Percentiles rank a stretch among this genome's conserved stretches.
Evolutionary conservation across 2,329 filamentous ascomycete species (phyloP).

Genomic region (Neofusicoccum ribis): DNA sequence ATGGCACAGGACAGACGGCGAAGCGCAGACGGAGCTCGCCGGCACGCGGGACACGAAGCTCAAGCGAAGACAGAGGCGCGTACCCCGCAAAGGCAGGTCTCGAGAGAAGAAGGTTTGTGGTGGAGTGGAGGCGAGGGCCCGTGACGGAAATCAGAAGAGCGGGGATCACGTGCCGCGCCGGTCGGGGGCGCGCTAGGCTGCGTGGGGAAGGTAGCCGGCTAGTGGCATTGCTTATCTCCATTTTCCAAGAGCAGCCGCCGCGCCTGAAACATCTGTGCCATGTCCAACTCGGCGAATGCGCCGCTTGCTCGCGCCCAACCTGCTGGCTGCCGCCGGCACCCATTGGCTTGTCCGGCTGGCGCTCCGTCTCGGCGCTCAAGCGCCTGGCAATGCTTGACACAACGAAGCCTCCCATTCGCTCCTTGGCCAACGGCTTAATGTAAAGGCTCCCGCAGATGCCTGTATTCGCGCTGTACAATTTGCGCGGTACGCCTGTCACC

Average conservation of each 20-base stretch:
- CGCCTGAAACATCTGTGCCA: constrained; percentile 4
- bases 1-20: no score
- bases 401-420: constrained; percentile 9
- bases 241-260: background rate
- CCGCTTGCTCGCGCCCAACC: background rate
- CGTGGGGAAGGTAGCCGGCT: background rate
- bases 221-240: constrained; percentile 7
- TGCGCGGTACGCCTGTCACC: background rate
- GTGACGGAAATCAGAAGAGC: background rate
- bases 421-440: background rate
- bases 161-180: background rate
- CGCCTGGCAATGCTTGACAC: constrained; percentile 16
- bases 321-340: constrained; percentile 12
- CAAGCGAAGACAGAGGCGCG: background rate
- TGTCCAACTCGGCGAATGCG: background rate
- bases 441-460: background rate
- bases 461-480: background rate
- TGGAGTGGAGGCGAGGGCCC: background rate
- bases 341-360: constrained; percentile 24
- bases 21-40: no score
- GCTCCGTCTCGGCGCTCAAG: constrained; percentile 24
- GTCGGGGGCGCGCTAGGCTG: background rate
- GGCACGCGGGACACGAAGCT: no score
- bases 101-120: background rate
- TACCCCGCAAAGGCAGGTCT: constrained; percentile 11